Base-by-base conservation (phyloP, 306 rosid genomes). In the Cucurbita maxima region DNA sequence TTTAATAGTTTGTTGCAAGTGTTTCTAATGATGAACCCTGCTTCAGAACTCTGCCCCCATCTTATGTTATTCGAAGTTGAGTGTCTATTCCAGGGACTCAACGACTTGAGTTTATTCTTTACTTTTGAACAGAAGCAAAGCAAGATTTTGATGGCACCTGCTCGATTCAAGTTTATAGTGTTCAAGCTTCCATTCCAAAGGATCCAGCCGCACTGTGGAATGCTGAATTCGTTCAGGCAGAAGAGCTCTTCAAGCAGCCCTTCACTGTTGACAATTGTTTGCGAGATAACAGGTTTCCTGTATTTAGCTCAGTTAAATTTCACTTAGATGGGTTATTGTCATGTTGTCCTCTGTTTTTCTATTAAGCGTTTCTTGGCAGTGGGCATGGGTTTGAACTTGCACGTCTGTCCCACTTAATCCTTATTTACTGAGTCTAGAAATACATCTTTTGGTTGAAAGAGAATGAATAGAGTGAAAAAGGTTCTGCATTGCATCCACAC, bases 171-270 rank as follows among this genome's bases (percentile, higher is more conserved):
- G 91, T 95, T 53, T 95, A 95, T 72, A 91, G 99, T 72, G 99
- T 95, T 79, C 99, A 95, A 78, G 84, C 90, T 68, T 85, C 85
- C 82, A 84, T 91, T 44, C 99, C 99, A 77, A 91, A 91, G 89
- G 99, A 95, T 81, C 85, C 92, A 55, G 91, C 97, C 76, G 79
- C 82, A 75, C 89, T 95, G 51, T 89, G 99, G 99, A 91, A 91
- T 87, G 78, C 87, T 15, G 99, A 95, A 79, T 91, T 84, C 83
- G 79, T 95, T 77, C 99, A 95, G 88, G 95, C 97, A 48, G 96
- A 95, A 67, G 96, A 89, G 78, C 91, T 95, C 71, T 89, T 87
- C 80, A 89, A 80, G 90, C 91, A 95, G 87, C 92, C 96, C 34
- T 73, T 76, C 76, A 55, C 82, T 6, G 81, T 71, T 59, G 89